phyloP scores from a whole-genome alignment of 1,284 basidiomycete genomes.

The Pseudozyma tsukubaensis region DNA sequence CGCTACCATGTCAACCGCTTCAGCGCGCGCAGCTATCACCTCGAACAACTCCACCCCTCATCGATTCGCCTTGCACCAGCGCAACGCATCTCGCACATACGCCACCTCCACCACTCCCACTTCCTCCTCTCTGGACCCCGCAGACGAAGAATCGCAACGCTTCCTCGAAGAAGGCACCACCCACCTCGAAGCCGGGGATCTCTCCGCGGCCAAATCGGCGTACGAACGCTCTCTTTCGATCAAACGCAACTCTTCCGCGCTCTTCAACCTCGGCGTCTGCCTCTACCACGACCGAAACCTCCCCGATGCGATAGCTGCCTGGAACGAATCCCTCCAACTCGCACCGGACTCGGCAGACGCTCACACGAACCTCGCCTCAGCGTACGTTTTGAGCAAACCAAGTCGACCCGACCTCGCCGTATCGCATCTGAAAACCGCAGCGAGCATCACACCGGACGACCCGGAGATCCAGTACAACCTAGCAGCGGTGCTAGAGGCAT shows the following conservation, averaged over 20 bases:
- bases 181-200: conserved; percentile 88
- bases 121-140: conserved; percentile 83
- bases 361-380: conserved; percentile 92
- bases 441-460: conserved; percentile 87
- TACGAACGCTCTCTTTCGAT: conserved; percentile 85
- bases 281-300: conserved; percentile 83
- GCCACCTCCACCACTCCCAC: conserved; percentile 84
- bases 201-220: conserved; percentile 80
- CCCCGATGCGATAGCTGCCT: conserved; percentile 54
- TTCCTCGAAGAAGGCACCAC: conserved; percentile 87
- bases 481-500: conserved; percentile 88
- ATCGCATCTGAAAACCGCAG: conserved; percentile 80
- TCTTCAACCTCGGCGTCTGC: conserved; percentile 89
- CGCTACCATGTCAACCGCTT: conserved; percentile 3
- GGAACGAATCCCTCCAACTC: conserved; percentile 71
- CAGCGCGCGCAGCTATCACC: background rate
- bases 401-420: conserved; percentile 89
- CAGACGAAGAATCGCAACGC: conserved; percentile 81
- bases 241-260: conserved; percentile 81
- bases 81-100: conserved; percentile 69
- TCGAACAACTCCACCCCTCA: background rate
- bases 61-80: background rate
- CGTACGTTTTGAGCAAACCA: conserved; percentile 88
- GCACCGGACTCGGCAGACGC: conserved; percentile 88
- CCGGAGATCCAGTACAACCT: conserved; percentile 95